These are phyloP conservation scores for Pseudotulostoma volvatum DNA, from an alignment of 495 filamentous ascomycete species.

Conservation along the genomic window DNA sequence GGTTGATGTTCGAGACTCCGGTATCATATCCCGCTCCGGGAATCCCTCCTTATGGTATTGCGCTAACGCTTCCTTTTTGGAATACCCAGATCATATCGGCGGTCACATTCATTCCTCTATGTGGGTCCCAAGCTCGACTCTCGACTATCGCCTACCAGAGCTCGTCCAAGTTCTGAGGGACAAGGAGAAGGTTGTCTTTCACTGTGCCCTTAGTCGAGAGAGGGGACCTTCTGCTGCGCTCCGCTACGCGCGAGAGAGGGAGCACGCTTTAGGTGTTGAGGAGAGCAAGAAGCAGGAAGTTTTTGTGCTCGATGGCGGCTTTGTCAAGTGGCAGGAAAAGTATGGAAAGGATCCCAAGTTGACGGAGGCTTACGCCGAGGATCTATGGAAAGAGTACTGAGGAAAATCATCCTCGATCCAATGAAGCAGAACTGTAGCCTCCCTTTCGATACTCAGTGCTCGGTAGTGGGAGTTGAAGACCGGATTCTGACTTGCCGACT, in stretches of 20 bases:
- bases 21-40: too few species aligned
- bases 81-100: conserved; percentile 78
- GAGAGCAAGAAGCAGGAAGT: conserved; percentile 47
- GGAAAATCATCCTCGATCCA: too few species aligned
- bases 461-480: too few species aligned
- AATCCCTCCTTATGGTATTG: too few species aligned
- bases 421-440: too few species aligned
- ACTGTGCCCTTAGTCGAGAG: conserved; percentile 88
- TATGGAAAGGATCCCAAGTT: conserved; percentile 62
- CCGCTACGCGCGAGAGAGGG: conserved; percentile 27
- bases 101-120: conserved; percentile 65
- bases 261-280: conserved; percentile 16
- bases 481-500: too few species aligned
- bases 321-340: conserved; percentile 81
- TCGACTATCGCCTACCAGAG: conserved; percentile 64
- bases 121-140: conserved; percentile 55
- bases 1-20: conserved; percentile 78
- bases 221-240: conserved; percentile 36
- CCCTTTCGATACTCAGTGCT: too few species aligned
- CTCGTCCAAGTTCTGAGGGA: conserved; percentile 62
- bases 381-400: conserved; percentile 62
- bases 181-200: conserved; percentile 78
- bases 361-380: conserved; percentile 72
- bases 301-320: conserved; percentile 69
- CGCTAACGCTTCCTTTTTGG: too few species aligned